phyloP scores from a whole-genome alignment of 1,284 basidiomycete species.

The Cystobasidiaceae sp. region DNA sequence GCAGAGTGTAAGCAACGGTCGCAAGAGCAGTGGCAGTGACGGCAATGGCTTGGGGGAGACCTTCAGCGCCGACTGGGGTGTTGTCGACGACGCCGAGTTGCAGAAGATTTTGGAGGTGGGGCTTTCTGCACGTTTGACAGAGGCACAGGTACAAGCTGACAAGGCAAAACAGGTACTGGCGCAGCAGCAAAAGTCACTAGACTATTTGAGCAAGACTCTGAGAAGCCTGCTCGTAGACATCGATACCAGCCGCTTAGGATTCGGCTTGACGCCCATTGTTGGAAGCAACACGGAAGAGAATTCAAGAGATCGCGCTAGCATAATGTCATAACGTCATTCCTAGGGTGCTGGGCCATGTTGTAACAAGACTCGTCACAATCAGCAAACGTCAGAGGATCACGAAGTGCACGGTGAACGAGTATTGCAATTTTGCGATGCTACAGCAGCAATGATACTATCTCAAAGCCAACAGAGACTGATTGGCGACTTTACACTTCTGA shows the following conservation, averaged over 20 bases:
- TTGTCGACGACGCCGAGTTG: conserved; percentile 19
- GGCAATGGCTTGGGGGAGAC: background rate
- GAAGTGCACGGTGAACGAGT: too few species aligned
- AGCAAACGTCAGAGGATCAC: too few species aligned
- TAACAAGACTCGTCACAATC: too few species aligned
- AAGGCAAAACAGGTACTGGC: conserved; percentile 26
- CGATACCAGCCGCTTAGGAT: conserved; percentile 12
- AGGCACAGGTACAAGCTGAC: too few species aligned
- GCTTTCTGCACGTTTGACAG: background rate
- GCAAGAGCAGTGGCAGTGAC: background rate
- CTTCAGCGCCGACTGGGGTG: conserved; percentile 15
- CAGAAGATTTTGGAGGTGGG: conserved; percentile 25
- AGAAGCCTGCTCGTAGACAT: conserved; percentile 20
- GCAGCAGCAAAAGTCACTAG: conserved; percentile 27
- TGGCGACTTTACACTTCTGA: background rate
- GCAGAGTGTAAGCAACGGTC: conserved; percentile 7
- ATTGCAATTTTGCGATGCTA: too few species aligned
- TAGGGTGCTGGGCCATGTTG: too few species aligned
- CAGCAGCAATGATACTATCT: too few species aligned
- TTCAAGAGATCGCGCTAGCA: background rate
- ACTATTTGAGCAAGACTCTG: conserved; percentile 20
- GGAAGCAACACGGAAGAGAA: background rate
- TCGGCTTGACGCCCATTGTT: conserved; percentile 12
- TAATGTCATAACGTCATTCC: background rate
- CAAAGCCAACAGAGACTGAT: background rate